These are phyloP conservation scores for Lipomyces sp. DNA, from an alignment of 805 yeast genomes.

Conservation along the genomic window DNA sequence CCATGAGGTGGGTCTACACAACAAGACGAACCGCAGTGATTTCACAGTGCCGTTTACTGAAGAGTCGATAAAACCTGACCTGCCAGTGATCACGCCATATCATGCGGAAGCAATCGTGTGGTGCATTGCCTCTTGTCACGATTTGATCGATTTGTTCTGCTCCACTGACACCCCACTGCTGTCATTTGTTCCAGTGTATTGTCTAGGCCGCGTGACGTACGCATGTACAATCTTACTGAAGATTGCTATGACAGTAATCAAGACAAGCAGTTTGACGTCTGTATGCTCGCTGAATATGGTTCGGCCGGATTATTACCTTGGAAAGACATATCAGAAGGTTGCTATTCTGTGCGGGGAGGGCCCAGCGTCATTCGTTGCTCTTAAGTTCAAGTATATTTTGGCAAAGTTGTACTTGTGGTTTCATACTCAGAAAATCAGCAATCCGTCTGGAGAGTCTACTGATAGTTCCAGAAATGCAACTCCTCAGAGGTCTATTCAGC, in stretches of 20 bases:
- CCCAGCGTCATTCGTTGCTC: constrained; percentile 7
- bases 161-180: constrained; percentile 5
- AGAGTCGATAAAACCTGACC: constrained; percentile 8
- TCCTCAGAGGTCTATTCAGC: neutral
- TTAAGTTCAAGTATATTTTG: constrained; percentile 23
- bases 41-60: constrained; percentile 25
- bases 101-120: constrained; percentile 29
- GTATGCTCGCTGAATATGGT: constrained; percentile 24
- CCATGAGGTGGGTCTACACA: constrained; percentile 32
- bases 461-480: neutral
- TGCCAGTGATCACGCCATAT: constrained; percentile 14
- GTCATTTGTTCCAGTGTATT: constrained; percentile 14
- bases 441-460: neutral
- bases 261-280: constrained; percentile 10
- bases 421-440: constrained; percentile 8
- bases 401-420: constrained; percentile 28
- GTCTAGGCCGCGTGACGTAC: constrained; percentile 26
- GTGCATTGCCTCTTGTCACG: constrained; percentile 30
- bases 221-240: constrained; percentile 28
- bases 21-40: constrained; percentile 16
- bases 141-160: constrained; percentile 25
- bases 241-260: constrained; percentile 18
- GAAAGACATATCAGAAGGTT: constrained; percentile 18
- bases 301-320: constrained; percentile 29
- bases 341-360: constrained; percentile 15